These are phyloP conservation scores for Botrytis aclada DNA, from an alignment of 2,329 filamentous ascomycete species.

Conservation along the genomic window DNA sequence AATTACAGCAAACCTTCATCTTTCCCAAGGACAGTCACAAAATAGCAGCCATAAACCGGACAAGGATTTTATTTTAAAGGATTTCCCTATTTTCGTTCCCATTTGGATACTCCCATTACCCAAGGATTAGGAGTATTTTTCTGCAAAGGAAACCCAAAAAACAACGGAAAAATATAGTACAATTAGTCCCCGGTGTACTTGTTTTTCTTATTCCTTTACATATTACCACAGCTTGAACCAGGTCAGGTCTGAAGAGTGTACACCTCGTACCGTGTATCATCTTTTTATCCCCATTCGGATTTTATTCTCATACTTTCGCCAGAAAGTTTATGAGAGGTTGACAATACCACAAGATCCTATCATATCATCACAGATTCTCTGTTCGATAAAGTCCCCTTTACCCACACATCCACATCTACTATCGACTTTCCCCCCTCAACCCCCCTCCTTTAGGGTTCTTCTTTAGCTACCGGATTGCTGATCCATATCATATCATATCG, in stretches of 20 bases:
- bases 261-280: background rate
- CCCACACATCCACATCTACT: conserved; percentile 1
- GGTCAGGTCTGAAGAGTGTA: background rate
- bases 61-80: conserved; percentile 9
- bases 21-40: background rate
- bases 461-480: conserved; percentile 10
- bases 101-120: conserved; percentile 1
- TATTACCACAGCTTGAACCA: background rate
- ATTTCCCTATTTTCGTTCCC: background rate
- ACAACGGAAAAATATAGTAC: background rate
- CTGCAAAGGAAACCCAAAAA: background rate
- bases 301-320: background rate
- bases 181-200: background rate
- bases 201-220: conserved; percentile 1
- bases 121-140: conserved; percentile 1
- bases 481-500: conserved; percentile 11
- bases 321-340: conserved; percentile 2
- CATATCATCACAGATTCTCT: conserved; percentile 9
- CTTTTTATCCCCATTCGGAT: conserved; percentile 1
- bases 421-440: background rate
- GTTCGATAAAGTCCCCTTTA: background rate
- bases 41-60: conserved; percentile 7
- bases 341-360: background rate
- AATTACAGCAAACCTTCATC: background rate
- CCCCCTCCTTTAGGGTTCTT: conserved; percentile 3